Evolutionary conservation across 2,329 filamentous ascomycete genomes (phyloP).

Genomic region (Truncatella angustata): DNA sequence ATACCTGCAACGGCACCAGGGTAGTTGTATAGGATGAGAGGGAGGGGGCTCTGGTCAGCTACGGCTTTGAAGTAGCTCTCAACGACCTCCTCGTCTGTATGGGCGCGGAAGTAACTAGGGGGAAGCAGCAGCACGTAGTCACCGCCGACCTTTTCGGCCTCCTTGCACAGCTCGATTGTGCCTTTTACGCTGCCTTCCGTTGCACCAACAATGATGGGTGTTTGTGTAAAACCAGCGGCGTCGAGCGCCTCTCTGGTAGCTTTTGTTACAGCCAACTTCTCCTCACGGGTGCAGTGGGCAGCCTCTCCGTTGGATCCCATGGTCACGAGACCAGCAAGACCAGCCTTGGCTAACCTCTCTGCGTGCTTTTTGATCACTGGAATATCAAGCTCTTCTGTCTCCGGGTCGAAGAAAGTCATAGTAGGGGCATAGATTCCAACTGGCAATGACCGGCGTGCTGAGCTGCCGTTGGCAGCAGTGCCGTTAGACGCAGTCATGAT

Average conservation of each 20-base stretch:
- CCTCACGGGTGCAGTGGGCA: conserved; percentile 75
- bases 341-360: conserved; percentile 71
- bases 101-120: conserved; percentile 78
- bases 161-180: conserved; percentile 71
- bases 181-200: conserved; percentile 79
- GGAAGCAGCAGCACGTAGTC: conserved; percentile 80
- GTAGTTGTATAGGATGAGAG: conserved; percentile 89
- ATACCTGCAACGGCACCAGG: conserved; percentile 83
- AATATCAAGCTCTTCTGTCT: conserved; percentile 82
- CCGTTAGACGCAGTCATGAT: conserved; percentile 35
- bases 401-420: conserved; percentile 85
- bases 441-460: conserved; percentile 58
- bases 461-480: conserved; percentile 25
- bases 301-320: conserved; percentile 93
- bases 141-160: conserved; percentile 66
- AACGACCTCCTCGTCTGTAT: conserved; percentile 72
- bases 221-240: conserved; percentile 70
- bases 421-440: conserved; percentile 85
- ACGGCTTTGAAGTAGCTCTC: conserved; percentile 73
- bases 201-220: conserved; percentile 81
- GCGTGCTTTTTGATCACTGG: conserved; percentile 77
- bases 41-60: conserved; percentile 71
- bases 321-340: conserved; percentile 77
- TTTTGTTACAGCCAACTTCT: conserved; percentile 72
- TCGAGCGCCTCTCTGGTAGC: conserved; percentile 81